phyloP scores from a whole-genome alignment of 2,329 filamentous ascomycete species.

The Talaromyces sp. region DNA sequence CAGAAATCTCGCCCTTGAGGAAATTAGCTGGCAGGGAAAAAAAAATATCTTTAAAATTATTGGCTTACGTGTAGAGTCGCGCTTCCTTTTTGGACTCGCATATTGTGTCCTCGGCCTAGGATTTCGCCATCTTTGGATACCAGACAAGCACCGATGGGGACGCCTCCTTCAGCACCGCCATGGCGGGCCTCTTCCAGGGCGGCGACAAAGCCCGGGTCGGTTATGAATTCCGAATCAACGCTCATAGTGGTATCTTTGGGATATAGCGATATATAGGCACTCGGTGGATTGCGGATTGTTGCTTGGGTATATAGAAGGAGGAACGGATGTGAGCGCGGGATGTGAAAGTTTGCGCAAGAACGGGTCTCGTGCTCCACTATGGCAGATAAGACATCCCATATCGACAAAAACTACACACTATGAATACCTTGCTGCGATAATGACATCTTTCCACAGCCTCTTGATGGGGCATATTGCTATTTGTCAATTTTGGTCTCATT shows the following conservation, averaged over 20 bases:
- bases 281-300: not conserved
- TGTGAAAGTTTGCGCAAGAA: not conserved
- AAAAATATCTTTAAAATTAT: not conserved
- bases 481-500: not conserved
- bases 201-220: slow-evolving; percentile 51
- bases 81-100: slow-evolving; percentile 67
- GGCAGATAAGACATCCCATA: not conserved
- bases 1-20: slow-evolving; percentile 65
- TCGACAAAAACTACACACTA: not conserved
- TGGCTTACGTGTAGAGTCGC: slow-evolving; percentile 63
- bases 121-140: slow-evolving; percentile 66
- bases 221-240: slow-evolving; percentile 15
- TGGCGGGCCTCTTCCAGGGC: slow-evolving; percentile 55
- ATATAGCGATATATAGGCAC: not conserved
- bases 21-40: not conserved
- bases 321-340: not conserved
- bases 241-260: not conserved
- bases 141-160: slow-evolving; percentile 57
- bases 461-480: not conserved
- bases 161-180: slow-evolving; percentile 53
- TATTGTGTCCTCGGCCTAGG: slow-evolving; percentile 68
- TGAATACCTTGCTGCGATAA: not conserved
- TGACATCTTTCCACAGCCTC: not conserved
- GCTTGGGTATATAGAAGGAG: not conserved
- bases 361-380: not conserved